Evolutionary conservation across 345 rosid genomes (phyloP).

Genomic region (Salix arbutifolia): DNA sequence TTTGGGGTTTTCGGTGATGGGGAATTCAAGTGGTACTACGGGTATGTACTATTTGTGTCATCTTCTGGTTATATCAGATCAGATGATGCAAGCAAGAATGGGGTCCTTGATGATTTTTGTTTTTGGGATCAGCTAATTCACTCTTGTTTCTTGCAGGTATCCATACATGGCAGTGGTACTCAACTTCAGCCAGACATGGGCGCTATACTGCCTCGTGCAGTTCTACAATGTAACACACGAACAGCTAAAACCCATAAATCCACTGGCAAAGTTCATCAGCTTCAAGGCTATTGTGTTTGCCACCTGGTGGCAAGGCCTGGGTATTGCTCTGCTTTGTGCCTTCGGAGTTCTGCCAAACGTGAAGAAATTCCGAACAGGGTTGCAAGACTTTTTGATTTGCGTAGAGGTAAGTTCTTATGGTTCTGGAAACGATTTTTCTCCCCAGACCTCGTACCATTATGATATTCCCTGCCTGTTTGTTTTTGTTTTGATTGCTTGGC

Average conservation of each 20-base stretch:
- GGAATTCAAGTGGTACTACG: constrained; percentile 78
- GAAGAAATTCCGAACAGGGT: constrained; percentile 46
- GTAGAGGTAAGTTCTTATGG: constrained; percentile 52
- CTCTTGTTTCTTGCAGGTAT: constrained; percentile 45
- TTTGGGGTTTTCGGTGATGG: constrained; percentile 76
- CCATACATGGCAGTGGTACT: constrained; percentile 64
- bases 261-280: constrained; percentile 83
- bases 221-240: constrained; percentile 78
- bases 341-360: constrained; percentile 56
- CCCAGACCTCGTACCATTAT: background rate
- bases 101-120: background rate
- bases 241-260: constrained; percentile 67
- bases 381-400: constrained; percentile 83
- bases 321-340: constrained; percentile 59
- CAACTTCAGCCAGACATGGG: constrained; percentile 98
- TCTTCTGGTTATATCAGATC: background rate
- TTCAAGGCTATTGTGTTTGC: constrained; percentile 92
- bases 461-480: background rate
- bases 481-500: constrained; percentile 7
- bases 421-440: background rate
- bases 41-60: constrained; percentile 37
- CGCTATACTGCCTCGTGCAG: constrained; percentile 79
- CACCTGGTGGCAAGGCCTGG: constrained; percentile 97
- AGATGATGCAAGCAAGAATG: too few species aligned
- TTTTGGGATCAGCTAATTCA: background rate